These are phyloP conservation scores for Plasmodium gonderi DNA, from an alignment of 169 alveolate genomes.

Conservation along the genomic window DNA sequence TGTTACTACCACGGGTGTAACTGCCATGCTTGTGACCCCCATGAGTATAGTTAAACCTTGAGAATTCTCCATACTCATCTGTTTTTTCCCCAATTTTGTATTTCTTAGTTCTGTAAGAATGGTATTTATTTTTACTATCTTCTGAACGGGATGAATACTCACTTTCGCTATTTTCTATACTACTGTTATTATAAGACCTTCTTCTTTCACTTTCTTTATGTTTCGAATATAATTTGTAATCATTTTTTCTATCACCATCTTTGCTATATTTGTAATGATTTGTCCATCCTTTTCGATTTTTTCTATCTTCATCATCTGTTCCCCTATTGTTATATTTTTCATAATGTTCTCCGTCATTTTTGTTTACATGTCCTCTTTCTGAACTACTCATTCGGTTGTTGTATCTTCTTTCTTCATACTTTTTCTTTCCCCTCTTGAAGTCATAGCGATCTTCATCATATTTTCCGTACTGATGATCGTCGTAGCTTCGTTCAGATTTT, in stretches of 20 bases:
- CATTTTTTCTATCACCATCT: neutral
- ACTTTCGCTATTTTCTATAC: slow-evolving; percentile 1
- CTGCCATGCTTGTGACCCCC: neutral
- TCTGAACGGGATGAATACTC: slow-evolving; percentile 38
- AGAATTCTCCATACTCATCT: neutral
- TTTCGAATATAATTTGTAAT: neutral
- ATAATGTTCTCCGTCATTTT: slow-evolving; percentile 8
- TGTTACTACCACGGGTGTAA: neutral
- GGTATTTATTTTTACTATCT: neutral
- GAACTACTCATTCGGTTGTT: slow-evolving; percentile 9
- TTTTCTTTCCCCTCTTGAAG: slow-evolving; percentile 10
- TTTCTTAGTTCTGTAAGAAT: slow-evolving; percentile 1
- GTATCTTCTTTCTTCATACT: slow-evolving; percentile 32
- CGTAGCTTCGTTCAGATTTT: neutral
- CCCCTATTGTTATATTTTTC: slow-evolving; percentile 5
- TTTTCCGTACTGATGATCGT: neutral
- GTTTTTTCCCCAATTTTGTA: neutral
- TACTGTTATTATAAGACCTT: neutral
- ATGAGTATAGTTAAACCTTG: neutral
- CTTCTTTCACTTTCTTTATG: neutral
- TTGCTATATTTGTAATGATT: neutral
- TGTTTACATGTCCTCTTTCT: neutral
- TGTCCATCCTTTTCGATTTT: neutral
- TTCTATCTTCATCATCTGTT: neutral
- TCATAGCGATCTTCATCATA: slow-evolving; percentile 11